Evolutionary conservation across 2,329 filamentous ascomycete genomes (phyloP).

Genomic region (Calycina herbarum): DNA sequence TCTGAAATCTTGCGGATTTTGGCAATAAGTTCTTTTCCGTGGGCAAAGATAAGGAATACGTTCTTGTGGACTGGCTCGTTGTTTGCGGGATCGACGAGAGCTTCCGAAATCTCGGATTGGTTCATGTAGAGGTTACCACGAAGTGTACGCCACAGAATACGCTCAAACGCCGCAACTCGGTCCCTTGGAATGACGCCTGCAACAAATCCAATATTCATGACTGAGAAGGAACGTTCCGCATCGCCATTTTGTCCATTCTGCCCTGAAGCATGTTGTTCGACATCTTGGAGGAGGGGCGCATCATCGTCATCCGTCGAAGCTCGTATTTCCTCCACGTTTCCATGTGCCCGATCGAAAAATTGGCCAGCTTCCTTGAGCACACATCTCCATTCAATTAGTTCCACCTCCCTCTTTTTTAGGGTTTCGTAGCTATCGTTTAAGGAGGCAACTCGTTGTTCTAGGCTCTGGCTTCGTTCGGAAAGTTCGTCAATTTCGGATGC

Average conservation of each 20-base stretch:
- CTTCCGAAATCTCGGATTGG: constrained; percentile 95
- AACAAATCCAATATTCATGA: constrained; percentile 99
- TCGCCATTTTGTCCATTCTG: constrained; percentile 46
- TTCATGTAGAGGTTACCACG: constrained; percentile 99
- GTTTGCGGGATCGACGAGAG: constrained; percentile 85
- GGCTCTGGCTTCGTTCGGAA: constrained; percentile 83
- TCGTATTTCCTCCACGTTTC: constrained; percentile 94
- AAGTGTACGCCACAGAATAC: constrained; percentile 94
- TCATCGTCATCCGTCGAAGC: constrained; percentile 84
- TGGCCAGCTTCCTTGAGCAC: constrained; percentile 93
- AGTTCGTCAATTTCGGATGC: constrained; percentile 97
- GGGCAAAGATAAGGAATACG: constrained; percentile 98
- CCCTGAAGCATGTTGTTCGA: constrained; percentile 79
- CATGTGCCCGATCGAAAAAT: constrained; percentile 95
- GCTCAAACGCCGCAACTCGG: constrained; percentile 91
- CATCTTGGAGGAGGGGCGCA: constrained; percentile 87
- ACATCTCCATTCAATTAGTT: constrained; percentile 98
- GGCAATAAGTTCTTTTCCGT: constrained; percentile 95
- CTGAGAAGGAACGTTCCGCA: constrained; percentile 84
- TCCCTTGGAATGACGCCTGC: constrained; percentile 93
- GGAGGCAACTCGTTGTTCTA: constrained; percentile 88
- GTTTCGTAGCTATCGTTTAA: constrained; percentile 99
- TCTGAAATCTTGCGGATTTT: constrained; percentile 99
- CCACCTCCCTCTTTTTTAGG: constrained; percentile 94
- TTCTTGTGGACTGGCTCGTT: constrained; percentile 96